Evolutionary conservation across 2,329 filamentous ascomycete genomes (phyloP).

Genomic region (Xylaria multiplex): DNA sequence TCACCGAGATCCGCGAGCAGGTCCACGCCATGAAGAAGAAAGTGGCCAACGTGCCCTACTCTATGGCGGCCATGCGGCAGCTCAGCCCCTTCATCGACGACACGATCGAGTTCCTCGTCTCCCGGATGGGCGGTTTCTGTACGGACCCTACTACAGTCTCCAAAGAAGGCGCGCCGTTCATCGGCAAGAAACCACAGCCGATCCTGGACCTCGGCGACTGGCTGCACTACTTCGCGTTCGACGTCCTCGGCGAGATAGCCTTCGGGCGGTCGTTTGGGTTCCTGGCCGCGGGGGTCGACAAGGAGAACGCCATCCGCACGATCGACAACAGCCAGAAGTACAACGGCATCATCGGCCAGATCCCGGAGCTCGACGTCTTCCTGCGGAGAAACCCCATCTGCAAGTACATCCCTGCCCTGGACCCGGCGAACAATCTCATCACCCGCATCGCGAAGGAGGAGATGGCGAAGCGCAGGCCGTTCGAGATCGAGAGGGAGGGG

Average conservation of each 20-base stretch:
- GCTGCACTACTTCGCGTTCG: slow-evolving; percentile 58
- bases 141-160: slow-evolving; percentile 32
- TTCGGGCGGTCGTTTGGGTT: slow-evolving; percentile 65
- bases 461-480: slow-evolving; percentile 58
- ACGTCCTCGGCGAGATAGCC: slow-evolving; percentile 63
- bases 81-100: slow-evolving; percentile 63
- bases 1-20: slow-evolving; percentile 64
- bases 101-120: slow-evolving; percentile 58
- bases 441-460: slow-evolving; percentile 64
- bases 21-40: slow-evolving; percentile 67
- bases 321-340: slow-evolving; percentile 64
- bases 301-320: slow-evolving; percentile 61
- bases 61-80: slow-evolving; percentile 64
- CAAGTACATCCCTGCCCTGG: slow-evolving; percentile 53
- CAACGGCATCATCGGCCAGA: slow-evolving; percentile 62
- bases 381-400: slow-evolving; percentile 62
- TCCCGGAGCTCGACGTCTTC: slow-evolving; percentile 60
- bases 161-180: background rate
- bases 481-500: slow-evolving; percentile 57
- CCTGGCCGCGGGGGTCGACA: slow-evolving; percentile 59
- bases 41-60: slow-evolving; percentile 62
- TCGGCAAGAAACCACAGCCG: slow-evolving; percentile 27
- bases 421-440: slow-evolving; percentile 58
- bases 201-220: slow-evolving; percentile 60
- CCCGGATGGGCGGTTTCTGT: slow-evolving; percentile 56